Conservation (phyloP, 352 stramenopile species). For the Phytophthora podocarpi region DNA sequence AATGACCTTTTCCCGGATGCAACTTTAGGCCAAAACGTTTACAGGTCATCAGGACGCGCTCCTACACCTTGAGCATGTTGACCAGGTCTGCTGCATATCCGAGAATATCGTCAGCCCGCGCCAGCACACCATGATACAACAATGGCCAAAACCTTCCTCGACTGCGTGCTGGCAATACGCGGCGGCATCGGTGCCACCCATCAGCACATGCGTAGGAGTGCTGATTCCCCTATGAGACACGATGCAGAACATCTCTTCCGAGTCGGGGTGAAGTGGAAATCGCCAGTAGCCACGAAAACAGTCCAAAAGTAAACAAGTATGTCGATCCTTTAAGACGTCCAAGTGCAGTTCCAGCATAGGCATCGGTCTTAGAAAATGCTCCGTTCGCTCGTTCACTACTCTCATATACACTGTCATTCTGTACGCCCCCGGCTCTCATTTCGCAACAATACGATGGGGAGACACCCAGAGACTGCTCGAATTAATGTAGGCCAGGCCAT, state of each 20-base stretch:
- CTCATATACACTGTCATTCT: constrained; percentile 2
- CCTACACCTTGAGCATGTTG: neutral
- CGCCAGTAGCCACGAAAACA: constrained; percentile 25
- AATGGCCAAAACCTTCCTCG: neutral
- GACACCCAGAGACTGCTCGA: neutral
- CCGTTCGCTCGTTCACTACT: neutral
- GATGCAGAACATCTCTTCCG: constrained; percentile 12
- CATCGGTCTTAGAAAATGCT: constrained; percentile 10
- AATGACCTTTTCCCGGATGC: neutral
- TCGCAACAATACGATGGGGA: neutral
- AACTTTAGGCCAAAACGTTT: neutral
- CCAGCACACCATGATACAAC: neutral
- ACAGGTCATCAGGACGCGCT: neutral
- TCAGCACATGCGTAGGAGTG: constrained; percentile 17
- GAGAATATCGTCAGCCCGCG: constrained; percentile 7
- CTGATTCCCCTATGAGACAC: constrained; percentile 4
- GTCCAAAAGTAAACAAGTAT: constrained; percentile 12
- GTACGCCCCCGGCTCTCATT: neutral
- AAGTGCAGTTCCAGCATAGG: neutral
- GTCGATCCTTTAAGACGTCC: neutral
- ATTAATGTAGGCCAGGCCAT: neutral
- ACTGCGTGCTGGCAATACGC: constrained; percentile 2
- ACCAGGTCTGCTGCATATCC: neutral
- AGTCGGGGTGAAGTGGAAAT: neutral
- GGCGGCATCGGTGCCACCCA: neutral